Percentiles rank a stretch among this genome's conserved stretches.
These are phyloP conservation scores for Metarhizium humberi DNA, from an alignment of 2,329 filamentous ascomycete species.

Conservation along the genomic window DNA sequence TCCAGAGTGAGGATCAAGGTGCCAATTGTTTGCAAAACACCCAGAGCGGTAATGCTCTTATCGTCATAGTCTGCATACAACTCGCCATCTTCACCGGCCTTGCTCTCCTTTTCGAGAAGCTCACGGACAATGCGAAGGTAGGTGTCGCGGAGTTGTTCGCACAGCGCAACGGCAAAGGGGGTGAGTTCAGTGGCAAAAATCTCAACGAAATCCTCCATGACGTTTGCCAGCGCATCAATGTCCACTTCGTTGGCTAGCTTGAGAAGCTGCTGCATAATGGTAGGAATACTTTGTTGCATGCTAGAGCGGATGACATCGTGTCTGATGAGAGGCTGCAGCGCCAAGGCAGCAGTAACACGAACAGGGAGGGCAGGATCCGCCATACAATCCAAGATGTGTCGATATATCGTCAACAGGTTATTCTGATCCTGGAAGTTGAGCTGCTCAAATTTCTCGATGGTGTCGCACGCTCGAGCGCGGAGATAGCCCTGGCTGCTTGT, in stretches of 20 bases:
- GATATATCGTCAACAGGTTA: conserved; percentile 93
- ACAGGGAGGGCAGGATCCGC: conserved; percentile 89
- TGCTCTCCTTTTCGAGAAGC: conserved; percentile 78
- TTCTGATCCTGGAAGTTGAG: conserved; percentile 94
- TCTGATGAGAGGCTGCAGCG: conserved; percentile 88
- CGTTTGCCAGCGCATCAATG: conserved; percentile 91
- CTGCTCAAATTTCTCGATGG: conserved; percentile 94
- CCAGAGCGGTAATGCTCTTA: conserved; percentile 95
- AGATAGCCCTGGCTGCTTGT: conserved; percentile 86
- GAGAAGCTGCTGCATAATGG: conserved; percentile 97
- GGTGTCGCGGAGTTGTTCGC: conserved; percentile 90
- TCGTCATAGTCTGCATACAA: conserved; percentile 91
- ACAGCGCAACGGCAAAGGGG: conserved; percentile 91
- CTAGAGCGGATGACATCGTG: conserved; percentile 89
- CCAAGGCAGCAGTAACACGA: conserved; percentile 85
- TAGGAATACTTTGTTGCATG: conserved; percentile 97
- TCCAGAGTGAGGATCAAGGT: conserved; percentile 94
- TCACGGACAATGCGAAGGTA: conserved; percentile 91
- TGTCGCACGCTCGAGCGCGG: conserved; percentile 90
- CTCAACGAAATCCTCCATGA: conserved; percentile 99
- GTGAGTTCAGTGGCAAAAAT: conserved; percentile 96
- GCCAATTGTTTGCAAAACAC: conserved; percentile 93
- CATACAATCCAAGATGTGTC: conserved; percentile 95
- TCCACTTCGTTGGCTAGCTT: conserved; percentile 97
- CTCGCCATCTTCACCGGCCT: conserved; percentile 65